phyloP scores from a whole-genome alignment of 352 stramenopile species.

The Pelagophyceae sp. region DNA sequence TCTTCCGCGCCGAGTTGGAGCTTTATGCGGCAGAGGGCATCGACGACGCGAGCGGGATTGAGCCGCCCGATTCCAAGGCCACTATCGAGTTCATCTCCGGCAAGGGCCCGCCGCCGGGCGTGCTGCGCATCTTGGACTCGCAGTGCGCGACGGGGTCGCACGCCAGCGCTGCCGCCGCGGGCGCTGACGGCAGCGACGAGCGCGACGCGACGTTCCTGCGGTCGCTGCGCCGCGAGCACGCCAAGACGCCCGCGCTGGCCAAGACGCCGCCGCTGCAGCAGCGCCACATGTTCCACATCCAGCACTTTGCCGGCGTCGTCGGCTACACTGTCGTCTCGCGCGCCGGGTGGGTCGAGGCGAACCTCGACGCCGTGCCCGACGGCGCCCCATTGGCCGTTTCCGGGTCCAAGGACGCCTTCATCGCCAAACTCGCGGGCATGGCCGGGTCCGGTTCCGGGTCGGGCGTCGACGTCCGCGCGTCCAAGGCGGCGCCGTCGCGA shows the following conservation, averaged over 20 bases:
- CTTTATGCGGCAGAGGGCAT: slow-evolving; percentile 35
- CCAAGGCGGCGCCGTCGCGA: neutral
- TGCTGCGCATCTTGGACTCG: slow-evolving; percentile 14
- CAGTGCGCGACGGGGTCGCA: neutral
- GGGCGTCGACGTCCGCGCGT: slow-evolving; percentile 1
- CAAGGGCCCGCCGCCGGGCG: slow-evolving; percentile 15
- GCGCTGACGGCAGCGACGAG: slow-evolving; percentile 36
- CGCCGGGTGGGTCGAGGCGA: slow-evolving; percentile 55
- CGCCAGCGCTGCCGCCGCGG: neutral
- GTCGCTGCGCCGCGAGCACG: slow-evolving; percentile 15
- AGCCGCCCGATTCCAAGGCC: slow-evolving; percentile 23
- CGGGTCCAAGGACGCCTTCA: neutral
- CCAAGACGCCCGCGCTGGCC: slow-evolving; percentile 53
- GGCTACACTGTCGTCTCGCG: slow-evolving; percentile 73
- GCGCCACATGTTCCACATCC: slow-evolving; percentile 71
- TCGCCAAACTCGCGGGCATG: neutral
- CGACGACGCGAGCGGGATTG: slow-evolving; percentile 14
- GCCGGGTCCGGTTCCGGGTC: neutral
- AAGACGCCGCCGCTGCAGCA: slow-evolving; percentile 67
- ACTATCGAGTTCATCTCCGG: slow-evolving; percentile 19
- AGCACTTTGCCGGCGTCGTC: slow-evolving; percentile 71
- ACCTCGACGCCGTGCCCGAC: slow-evolving; percentile 6
- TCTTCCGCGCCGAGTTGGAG: slow-evolving; percentile 34
- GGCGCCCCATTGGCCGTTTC: slow-evolving; percentile 17
- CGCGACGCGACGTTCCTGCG: slow-evolving; percentile 22